A percentile compares a stretch with the other conserved stretches of the same genome.
phyloP scores from a whole-genome alignment of 495 filamentous ascomycete genomes.

The Aspergillus hancockii region DNA sequence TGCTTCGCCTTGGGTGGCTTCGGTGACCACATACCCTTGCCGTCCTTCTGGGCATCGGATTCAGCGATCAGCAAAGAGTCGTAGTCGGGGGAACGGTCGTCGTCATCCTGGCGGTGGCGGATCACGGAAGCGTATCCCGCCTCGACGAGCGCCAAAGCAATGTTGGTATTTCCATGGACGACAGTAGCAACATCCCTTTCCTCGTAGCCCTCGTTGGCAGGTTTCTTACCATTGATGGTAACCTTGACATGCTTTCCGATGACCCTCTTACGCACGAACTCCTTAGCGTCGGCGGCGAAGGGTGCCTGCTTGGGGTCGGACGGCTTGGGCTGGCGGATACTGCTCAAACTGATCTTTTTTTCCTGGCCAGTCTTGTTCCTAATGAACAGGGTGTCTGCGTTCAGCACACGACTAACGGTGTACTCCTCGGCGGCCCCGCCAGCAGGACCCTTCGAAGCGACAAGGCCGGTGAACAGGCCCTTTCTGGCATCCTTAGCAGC shows the following conservation, averaged over 20 bases:
- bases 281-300: constrained; percentile 90
- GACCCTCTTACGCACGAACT: constrained; percentile 87
- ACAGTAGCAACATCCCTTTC: constrained; percentile 93
- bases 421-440: constrained; percentile 68
- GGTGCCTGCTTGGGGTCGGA: constrained; percentile 79
- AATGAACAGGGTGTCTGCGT: constrained; percentile 85
- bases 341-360: constrained; percentile 89
- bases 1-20: constrained; percentile 79
- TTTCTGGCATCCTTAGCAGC: constrained; percentile 71
- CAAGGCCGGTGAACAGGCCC: constrained; percentile 77
- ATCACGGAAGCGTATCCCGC: constrained; percentile 92
- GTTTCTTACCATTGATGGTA: constrained; percentile 84
- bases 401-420: constrained; percentile 79
- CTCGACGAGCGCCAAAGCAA: constrained; percentile 81
- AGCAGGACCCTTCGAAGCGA: constrained; percentile 56
- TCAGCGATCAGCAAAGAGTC: constrained; percentile 90
- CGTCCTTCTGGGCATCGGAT: constrained; percentile 77
- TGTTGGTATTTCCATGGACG: constrained; percentile 78
- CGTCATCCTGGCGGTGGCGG: constrained; percentile 87
- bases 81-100: constrained; percentile 89
- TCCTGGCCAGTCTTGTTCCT: constrained; percentile 80
- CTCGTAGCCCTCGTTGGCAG: constrained; percentile 87
- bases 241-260: constrained; percentile 95
- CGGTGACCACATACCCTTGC: constrained; percentile 90
- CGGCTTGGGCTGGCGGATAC: constrained; percentile 85